Base-by-base conservation (phyloP, 768 basidiomycete genomes). In the Myochromella boudieri region DNA sequence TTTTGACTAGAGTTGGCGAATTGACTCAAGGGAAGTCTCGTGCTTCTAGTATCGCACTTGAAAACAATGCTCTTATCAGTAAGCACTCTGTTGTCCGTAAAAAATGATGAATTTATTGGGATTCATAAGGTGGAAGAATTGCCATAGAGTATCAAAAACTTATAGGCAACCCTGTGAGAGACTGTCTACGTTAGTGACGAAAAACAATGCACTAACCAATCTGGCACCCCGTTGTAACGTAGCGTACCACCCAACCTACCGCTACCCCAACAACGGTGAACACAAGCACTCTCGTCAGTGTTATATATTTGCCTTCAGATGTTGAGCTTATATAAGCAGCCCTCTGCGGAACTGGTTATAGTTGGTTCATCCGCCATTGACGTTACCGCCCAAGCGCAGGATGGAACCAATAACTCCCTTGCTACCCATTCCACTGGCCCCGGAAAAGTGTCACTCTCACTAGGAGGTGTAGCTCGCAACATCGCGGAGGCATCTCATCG, bases 401-500 rank as follows among this genome's bases (percentile, higher is more conserved):
- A 63, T 12, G 60, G 68, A 17, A 59, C 61, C 1, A 58, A 67
- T 25, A 55, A 74, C 26, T 62, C 69, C n/a, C 63, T 74, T 15
- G 62, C 60, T 6, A 52, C 42, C 10, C 74, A 82, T 46, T 88
- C 92, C 0, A 98, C 95, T 0, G 77, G 77, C 9, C 92, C 93
- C 0, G 97, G 97, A 8, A 70, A 62, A 10, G 81, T 98, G 20
- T 68, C 72, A 12, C 50, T 95, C 29, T 77, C 86, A 0, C 69
- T 90, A 4, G 95, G 95, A 1, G 95, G 95, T 22, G 95, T 99
- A 11, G 94, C 81, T 1, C 84, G 95, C n/a, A 99, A 99, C 62
- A 81, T 99, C 33, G 89, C 95, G 2, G 94, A 97, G 63, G 91
- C 93, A 1, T 78, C 92, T 5, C 84, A 90, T 61, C 81, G 89